Evolutionary conservation across 2,329 filamentous ascomycete genomes (phyloP).

Genomic region (Pestalotiopsis sp.): DNA sequence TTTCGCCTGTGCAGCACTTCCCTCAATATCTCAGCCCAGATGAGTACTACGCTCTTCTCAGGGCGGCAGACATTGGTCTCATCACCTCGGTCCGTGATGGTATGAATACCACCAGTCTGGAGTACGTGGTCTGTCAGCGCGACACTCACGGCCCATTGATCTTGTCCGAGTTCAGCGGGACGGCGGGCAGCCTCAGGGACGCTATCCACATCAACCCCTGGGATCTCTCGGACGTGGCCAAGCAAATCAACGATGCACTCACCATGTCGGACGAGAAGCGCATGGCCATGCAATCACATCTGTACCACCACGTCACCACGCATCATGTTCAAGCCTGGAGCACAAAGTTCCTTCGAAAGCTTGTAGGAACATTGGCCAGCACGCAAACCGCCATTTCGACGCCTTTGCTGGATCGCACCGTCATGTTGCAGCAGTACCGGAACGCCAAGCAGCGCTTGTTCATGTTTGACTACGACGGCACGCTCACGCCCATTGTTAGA

Average conservation of each 20-base stretch:
- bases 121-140: conserved; percentile 92
- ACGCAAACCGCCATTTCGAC: conserved; percentile 77
- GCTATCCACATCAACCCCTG: conserved; percentile 97
- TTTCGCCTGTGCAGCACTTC: conserved; percentile 91
- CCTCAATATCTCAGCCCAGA: conserved; percentile 88
- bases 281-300: conserved; percentile 67
- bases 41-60: conserved; percentile 93
- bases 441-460: conserved; percentile 80
- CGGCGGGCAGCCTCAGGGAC: conserved; percentile 79
- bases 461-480: conserved; percentile 99
- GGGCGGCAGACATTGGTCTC: conserved; percentile 85
- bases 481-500: conserved; percentile 90
- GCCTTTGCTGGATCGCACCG: conserved; percentile 76
- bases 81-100: conserved; percentile 96
- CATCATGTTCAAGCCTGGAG: conserved; percentile 90
- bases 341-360: conserved; percentile 73
- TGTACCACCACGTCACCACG: conserved; percentile 83
- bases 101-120: conserved; percentile 96
- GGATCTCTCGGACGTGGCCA: conserved; percentile 83
- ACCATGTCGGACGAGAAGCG: conserved; percentile 72
- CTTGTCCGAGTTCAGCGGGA: conserved; percentile 94
- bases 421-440: conserved; percentile 74
- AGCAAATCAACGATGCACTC: conserved; percentile 80
- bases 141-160: conserved; percentile 86
- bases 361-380: conserved; percentile 79